Evolutionary conservation across 768 basidiomycete genomes (phyloP), one percentile per base, ranked within the genome.

Genomic region (Tricholoma sp.): DNA sequence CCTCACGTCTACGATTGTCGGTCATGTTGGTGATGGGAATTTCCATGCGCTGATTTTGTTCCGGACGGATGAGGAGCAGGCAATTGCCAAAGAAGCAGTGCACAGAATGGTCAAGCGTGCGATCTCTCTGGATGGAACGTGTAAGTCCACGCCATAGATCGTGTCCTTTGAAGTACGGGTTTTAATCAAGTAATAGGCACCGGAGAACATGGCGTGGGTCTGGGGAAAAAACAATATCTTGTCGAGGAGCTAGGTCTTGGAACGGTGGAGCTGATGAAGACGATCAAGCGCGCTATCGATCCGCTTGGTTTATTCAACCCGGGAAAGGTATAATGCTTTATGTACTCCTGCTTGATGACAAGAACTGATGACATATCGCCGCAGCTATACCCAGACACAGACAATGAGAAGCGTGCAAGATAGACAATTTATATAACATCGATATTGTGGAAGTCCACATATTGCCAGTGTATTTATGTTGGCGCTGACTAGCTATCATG

Each of bases 161-260:
- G 24, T 34, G 13, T 34, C 28, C 17, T 4, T n/a, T 6, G 24
- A 34, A 51, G 24, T 6, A 41, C 1, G 56, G 42, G 24, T 24
- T 57, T 31, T 13, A 31, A 50, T 9, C 44, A 29, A 9, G 32
- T 36, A 13, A 15, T 44, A 86, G 86, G 85, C 61, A 88, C 85
- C 0, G 89, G 90, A 3, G 92, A 94, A 63, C 92, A 94, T 64
- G 93, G 92, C 1, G 89, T 94, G 6, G 93, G 92, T 0, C 74
- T 94, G 9, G 92, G 92, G 4, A 94, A 94, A 74, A 82, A 81
- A 57, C 78, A 86, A 57, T 95, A 86, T 66, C 77, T 97, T n/a
- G 76, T 80, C 13, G 80, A 85, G 44, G 94, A 97, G 65, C 77
- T 97, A 0, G 94, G 94, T 0, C 75, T 75, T 18, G 91, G 89